Conservation (phyloP, 306 rosid species). For the Biancaea sappan region DNA sequence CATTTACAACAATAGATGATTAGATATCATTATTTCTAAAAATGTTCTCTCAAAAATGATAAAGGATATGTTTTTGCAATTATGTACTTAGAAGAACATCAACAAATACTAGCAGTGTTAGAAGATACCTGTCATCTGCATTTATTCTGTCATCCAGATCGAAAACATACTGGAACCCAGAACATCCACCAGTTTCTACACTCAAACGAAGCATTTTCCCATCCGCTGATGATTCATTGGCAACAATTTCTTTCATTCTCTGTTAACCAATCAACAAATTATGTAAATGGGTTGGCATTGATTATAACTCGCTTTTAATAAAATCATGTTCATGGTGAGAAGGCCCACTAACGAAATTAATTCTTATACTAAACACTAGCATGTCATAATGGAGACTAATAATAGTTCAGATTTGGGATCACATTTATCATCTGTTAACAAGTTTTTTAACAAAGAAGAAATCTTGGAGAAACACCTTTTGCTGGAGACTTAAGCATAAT, state of each 20-base stretch:
- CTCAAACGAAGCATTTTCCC: constrained; percentile 69
- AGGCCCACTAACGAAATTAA: constrained; percentile 8
- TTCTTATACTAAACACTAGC: neutral
- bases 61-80: neutral
- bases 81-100: neutral
- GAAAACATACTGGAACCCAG: constrained; percentile 96
- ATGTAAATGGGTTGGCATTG: constrained; percentile 8
- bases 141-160: constrained; percentile 66
- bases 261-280: constrained; percentile 36
- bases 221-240: constrained; percentile 47
- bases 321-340: constrained; percentile 15
- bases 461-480: neutral
- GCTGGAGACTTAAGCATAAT: neutral
- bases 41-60: neutral
- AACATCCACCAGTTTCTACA: constrained; percentile 96
- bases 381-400: neutral
- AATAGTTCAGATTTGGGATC: neutral
- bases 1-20: too few species aligned
- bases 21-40: neutral
- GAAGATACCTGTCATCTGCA: constrained; percentile 75
- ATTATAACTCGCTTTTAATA: neutral
- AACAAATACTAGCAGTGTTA: neutral
- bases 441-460: neutral
- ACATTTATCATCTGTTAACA: neutral
- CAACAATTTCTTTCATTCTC: constrained; percentile 80